These are phyloP conservation scores for Candida suzukii DNA, from an alignment of 805 yeast species.

Conservation along the genomic window DNA sequence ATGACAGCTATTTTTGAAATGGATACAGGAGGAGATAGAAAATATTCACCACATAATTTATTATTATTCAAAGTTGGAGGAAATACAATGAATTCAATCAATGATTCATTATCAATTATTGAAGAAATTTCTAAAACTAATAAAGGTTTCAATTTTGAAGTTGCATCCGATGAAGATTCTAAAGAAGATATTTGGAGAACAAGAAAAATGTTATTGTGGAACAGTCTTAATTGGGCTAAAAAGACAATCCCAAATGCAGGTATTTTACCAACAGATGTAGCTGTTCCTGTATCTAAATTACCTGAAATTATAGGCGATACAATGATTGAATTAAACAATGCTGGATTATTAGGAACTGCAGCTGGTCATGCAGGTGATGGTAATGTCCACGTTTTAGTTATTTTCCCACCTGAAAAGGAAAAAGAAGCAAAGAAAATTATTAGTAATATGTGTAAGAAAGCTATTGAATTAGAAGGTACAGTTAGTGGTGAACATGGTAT, in stretches of 20 bases:
- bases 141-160: conserved; percentile 47
- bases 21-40: conserved; percentile 27
- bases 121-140: conserved; percentile 43
- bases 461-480: conserved; percentile 67
- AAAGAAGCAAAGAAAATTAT: conserved; percentile 44
- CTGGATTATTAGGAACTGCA: conserved; percentile 47
- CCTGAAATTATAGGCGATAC: conserved; percentile 59
- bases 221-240: conserved; percentile 59
- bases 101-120: conserved; percentile 41
- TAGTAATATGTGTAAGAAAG: conserved; percentile 53
- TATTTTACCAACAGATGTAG: conserved; percentile 76
- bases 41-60: conserved; percentile 23
- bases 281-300: conserved; percentile 67
- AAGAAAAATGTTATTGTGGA: conserved; percentile 63
- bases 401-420: conserved; percentile 45
- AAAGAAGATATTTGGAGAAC: conserved; percentile 67
- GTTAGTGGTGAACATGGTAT: conserved; percentile 84
- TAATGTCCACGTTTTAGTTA: conserved; percentile 63
- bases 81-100: conserved; percentile 26
- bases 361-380: conserved; percentile 83
- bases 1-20: conserved; percentile 56
- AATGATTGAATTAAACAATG: conserved; percentile 46
- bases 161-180: conserved; percentile 53
- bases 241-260: conserved; percentile 29
- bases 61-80: conserved; percentile 62